Conservation (phyloP, 441 rosid genomes). For the Brassica hybrid region DNA sequence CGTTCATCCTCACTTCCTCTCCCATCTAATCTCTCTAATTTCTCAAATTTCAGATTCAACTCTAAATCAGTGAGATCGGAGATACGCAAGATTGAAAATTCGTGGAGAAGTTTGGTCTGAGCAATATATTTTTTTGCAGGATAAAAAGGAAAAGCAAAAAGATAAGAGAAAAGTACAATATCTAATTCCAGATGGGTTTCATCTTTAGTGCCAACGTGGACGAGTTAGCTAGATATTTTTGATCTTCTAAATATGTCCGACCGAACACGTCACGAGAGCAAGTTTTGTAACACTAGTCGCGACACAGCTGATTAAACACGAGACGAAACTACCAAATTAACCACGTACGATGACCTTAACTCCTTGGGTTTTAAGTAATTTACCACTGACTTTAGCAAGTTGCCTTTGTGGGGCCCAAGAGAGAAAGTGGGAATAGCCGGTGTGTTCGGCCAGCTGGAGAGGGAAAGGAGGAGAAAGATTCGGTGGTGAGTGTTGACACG, state of each 20-base stretch:
- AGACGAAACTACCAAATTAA: background rate
- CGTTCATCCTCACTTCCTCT: conserved; percentile 75
- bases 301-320: conserved; percentile 1
- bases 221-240: conserved; percentile 75
- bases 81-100: conserved; percentile 6
- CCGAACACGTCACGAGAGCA: conserved; percentile 29
- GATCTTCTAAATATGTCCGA: conserved; percentile 53
- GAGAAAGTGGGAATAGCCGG: conserved; percentile 28
- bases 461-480: conserved; percentile 37
- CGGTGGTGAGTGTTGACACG: conserved; percentile 35
- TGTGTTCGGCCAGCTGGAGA: conserved; percentile 44
- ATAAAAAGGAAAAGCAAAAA: conserved; percentile 2
- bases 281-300: background rate
- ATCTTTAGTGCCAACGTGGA: conserved; percentile 70
- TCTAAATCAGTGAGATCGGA: too few species aligned
- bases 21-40: conserved; percentile 50
- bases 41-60: too few species aligned
- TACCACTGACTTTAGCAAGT: conserved; percentile 14
- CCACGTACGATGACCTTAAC: background rate
- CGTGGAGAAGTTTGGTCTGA: conserved; percentile 42
- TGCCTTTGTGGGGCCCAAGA: conserved; percentile 31
- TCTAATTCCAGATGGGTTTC: conserved; percentile 62
- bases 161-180: conserved; percentile 54
- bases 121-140: conserved; percentile 16
- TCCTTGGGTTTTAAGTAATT: conserved; percentile 20